These are phyloP conservation scores for Aphanomyces invadans DNA, from an alignment of 352 stramenopile genomes.

Conservation along the genomic window DNA sequence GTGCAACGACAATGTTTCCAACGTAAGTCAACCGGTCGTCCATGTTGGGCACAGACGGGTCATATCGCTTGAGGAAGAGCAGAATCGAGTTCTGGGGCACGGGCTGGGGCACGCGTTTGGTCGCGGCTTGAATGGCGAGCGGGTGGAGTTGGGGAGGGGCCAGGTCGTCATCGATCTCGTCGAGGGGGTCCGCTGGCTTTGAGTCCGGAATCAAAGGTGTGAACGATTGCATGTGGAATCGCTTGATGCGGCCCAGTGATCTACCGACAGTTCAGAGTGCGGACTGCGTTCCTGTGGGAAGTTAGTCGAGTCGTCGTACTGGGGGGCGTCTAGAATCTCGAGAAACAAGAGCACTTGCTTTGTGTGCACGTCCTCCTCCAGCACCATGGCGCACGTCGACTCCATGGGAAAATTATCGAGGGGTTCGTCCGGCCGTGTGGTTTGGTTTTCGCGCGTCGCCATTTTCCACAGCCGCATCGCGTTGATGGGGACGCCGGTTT, in stretches of 20 bases:
- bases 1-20: slow-evolving; percentile 66
- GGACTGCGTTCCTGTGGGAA: no score
- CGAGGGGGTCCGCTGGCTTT: slow-evolving; percentile 26
- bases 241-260: background rate
- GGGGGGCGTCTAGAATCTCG: slow-evolving; percentile 40
- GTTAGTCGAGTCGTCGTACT: no score
- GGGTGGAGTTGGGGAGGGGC: slow-evolving; percentile 4
- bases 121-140: background rate
- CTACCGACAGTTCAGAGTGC: background rate
- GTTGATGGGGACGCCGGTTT: slow-evolving; percentile 52
- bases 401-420: slow-evolving; percentile 39
- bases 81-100: slow-evolving; percentile 49
- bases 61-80: slow-evolving; percentile 82
- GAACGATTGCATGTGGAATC: background rate
- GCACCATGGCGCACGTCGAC: slow-evolving; percentile 35
- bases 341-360: slow-evolving; percentile 61
- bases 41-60: slow-evolving; percentile 42
- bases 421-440: slow-evolving; percentile 56
- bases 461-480: slow-evolving; percentile 77
- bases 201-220: slow-evolving; percentile 25
- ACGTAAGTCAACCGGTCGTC: slow-evolving; percentile 66
- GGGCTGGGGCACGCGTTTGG: background rate
- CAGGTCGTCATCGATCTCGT: slow-evolving; percentile 19
- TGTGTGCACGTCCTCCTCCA: slow-evolving; percentile 64
- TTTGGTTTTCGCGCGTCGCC: slow-evolving; percentile 79